These are phyloP conservation scores for Pleurotus tuber-regium DNA, from an alignment of 768 basidiomycete species.

Conservation along the genomic window DNA sequence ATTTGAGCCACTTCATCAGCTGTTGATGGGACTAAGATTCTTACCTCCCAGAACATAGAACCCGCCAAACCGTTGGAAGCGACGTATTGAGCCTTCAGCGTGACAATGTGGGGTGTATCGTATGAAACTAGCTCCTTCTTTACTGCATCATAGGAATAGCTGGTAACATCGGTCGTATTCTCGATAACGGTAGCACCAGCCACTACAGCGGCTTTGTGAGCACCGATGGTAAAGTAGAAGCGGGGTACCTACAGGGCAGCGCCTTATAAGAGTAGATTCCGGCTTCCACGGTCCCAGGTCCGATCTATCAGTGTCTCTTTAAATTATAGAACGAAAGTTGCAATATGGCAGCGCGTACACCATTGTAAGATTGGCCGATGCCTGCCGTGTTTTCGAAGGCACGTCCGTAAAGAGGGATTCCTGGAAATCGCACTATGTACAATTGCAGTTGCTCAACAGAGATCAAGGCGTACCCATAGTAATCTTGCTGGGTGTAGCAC, in stretches of 20 bases:
- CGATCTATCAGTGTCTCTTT: conserved; percentile 46
- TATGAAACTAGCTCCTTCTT: conserved; percentile 72
- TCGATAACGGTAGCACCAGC: conserved; percentile 60
- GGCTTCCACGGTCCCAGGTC: conserved; percentile 67
- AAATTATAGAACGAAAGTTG: not conserved
- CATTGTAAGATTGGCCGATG: conserved; percentile 64
- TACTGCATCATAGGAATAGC: conserved; percentile 73
- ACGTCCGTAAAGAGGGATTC: conserved; percentile 80
- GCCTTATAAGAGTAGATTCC: conserved; percentile 77
- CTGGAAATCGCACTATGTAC: conserved; percentile 25
- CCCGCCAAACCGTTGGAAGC: conserved; percentile 57
- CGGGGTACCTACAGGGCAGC: conserved; percentile 51
- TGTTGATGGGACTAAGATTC: conserved; percentile 13
- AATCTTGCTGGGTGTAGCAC: conserved; percentile 65
- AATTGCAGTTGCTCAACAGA: not conserved
- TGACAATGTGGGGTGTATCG: conserved; percentile 69
- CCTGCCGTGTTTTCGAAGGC: conserved; percentile 71
- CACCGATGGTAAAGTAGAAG: not conserved
- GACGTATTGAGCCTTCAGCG: conserved; percentile 68
- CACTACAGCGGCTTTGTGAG: conserved; percentile 23
- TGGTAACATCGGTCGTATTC: conserved; percentile 66
- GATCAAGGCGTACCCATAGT: conserved; percentile 46
- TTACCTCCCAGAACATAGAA: conserved; percentile 73
- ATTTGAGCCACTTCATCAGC: not conserved
- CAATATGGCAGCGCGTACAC: conserved; percentile 36